Evolutionary conservation across 225 moss, liverwort and hornwort genomes (phyloP).

Genomic region (Takakia lepidozioides): DNA sequence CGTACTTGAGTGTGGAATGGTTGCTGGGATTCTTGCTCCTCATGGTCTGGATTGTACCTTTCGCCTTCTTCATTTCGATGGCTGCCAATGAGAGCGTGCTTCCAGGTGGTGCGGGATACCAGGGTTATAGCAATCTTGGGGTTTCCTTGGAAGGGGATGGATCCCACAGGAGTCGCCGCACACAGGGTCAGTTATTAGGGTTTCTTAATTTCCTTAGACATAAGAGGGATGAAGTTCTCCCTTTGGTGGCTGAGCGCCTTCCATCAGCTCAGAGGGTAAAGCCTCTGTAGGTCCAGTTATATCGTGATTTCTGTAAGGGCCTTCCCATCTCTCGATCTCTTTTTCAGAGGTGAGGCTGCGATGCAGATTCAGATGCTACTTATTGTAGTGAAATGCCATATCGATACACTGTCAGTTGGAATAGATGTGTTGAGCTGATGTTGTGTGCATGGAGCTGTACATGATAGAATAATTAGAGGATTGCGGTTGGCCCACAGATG

Average conservation of each 20-base stretch:
- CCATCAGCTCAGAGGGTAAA: constrained; percentile 32
- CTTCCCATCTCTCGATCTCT: no score
- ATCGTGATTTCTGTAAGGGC: no score
- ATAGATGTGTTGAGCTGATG: no score
- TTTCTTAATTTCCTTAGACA: constrained; percentile 63
- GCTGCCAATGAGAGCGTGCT: constrained; percentile 96
- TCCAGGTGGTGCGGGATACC: constrained; percentile 40
- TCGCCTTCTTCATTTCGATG: constrained; percentile 82
- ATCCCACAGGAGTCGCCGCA: constrained; percentile 18
- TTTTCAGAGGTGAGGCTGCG: no score
- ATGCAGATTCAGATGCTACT: no score
- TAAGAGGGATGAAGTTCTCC: constrained; percentile 83
- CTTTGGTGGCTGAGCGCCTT: constrained; percentile 65
- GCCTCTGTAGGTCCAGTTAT: no score
- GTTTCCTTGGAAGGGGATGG: constrained; percentile 8
- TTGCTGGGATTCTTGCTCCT: constrained; percentile 86
- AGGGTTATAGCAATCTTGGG: constrained; percentile 7
- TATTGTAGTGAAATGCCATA: no score
- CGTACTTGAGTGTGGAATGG: constrained; percentile 81
- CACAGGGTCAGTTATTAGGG: constrained; percentile 61
- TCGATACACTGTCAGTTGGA: no score
- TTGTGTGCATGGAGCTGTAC: no score
- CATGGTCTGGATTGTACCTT: constrained; percentile 86
- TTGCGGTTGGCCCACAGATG: no score
- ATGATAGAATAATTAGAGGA: no score